Evolutionary conservation across 352 stramenopile species (phyloP), one percentile per base, ranked within the genome.

Genomic region (Plasmopara viticola): DNA sequence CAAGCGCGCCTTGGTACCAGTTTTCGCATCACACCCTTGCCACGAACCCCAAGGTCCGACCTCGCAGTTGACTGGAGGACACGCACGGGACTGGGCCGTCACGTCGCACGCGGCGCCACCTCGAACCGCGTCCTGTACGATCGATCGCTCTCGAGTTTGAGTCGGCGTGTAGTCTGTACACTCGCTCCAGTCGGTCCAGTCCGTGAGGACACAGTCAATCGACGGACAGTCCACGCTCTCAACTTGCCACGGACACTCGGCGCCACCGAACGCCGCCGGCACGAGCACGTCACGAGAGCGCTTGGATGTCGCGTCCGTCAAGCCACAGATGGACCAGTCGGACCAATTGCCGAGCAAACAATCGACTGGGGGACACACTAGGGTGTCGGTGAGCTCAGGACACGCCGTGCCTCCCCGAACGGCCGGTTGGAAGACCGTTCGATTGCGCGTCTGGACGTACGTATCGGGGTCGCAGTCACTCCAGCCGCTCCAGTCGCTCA

Each of bases 401-500:
- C 76, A 87, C 7, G 56, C 54, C 0, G 49, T 59, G 15, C 78
- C 78, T 10, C 67, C 69, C 25, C 64, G 63, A 0, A 79, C 41
- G 10, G 72, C 58, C 0, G 62, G 60, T 40, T 79, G 68, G 0
- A 68, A 0, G n/a, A 88, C 58, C 0, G 59, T 70, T 2, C 73
- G 62, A 1, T 51, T 72, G 2, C 68, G 65, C 6, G 58, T 73
- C n/a, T 70, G 58, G 42, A 74, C 41, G 58, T 58, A 82, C 3
- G 57, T 75, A 6, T 67, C 64, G 7, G 57, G 4, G 8, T 62
- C 64, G 33, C 74, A 85, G 20, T 68, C 56, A 2, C 70, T 62
- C 72, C 74, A 88, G 12, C 66, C 44, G 0, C 53, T 45, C 74
- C 74, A 89, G 39, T 73, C 68, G 2, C 62, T 77, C 5, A 86